Conservation (phyloP, 768 basidiomycete species). For the Collybia sordida region DNA sequence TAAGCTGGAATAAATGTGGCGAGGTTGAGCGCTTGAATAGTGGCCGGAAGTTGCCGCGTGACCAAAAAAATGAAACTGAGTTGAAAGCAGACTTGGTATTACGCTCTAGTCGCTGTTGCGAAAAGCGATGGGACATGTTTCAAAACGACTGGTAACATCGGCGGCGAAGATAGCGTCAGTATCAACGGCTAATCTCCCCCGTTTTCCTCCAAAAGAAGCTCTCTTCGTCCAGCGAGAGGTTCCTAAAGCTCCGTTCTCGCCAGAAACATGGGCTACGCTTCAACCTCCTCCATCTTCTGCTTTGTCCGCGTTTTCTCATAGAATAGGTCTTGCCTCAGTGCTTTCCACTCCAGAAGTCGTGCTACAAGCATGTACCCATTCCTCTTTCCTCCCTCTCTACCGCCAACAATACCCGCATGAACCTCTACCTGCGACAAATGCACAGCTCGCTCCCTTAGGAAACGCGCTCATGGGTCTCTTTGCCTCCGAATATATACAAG, state of each 20-base stretch:
- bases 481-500: conserved; percentile 78
- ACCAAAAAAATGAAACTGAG: not conserved
- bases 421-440: conserved; percentile 64
- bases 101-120: too few species aligned
- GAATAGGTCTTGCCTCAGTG: conserved; percentile 69
- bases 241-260: conserved; percentile 49
- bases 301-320: conserved; percentile 72
- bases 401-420: conserved; percentile 56
- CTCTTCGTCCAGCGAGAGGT: conserved; percentile 29
- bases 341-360: conserved; percentile 52
- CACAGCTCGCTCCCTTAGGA: conserved; percentile 70
- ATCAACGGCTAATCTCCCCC: conserved; percentile 50
- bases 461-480: conserved; percentile 91
- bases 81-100: too few species aligned
- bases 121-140: not conserved
- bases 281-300: conserved; percentile 74
- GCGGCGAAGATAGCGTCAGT: conserved; percentile 53
- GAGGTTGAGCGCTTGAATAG: too few species aligned
- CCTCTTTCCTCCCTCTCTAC: conserved; percentile 60
- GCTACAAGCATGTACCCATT: conserved; percentile 79
- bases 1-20: too few species aligned
- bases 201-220: conserved; percentile 65
- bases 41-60: not conserved
- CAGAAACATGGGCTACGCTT: conserved; percentile 66
- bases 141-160: conserved; percentile 38